Conservation (phyloP, 345 rosid species). For the Passiflora organensis region DNA sequence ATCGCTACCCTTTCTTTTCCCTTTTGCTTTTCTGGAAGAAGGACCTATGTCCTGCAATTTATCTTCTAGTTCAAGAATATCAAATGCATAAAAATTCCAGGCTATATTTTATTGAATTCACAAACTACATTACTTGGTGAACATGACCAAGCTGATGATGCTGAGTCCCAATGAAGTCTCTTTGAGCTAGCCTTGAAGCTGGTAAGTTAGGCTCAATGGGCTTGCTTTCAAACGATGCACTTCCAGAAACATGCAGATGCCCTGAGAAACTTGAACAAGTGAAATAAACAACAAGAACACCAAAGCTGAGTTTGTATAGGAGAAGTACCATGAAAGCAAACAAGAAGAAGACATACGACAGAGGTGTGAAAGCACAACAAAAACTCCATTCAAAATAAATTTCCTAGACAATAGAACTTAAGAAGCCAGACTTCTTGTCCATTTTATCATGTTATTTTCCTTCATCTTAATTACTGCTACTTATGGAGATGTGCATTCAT, state of each 20-base stretch:
- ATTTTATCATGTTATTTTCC: no score
- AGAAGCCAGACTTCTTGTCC: no score
- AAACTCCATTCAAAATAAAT: background rate
- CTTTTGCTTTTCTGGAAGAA: conserved; percentile 60
- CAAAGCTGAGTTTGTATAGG: conserved; percentile 16
- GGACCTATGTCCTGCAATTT: conserved; percentile 57
- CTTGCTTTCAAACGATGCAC: conserved; percentile 44
- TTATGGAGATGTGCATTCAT: no score
- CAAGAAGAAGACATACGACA: background rate
- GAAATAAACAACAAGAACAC: conserved; percentile 54
- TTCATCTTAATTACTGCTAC: no score
- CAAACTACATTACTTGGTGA: conserved; percentile 38
- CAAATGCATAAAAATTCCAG: background rate
- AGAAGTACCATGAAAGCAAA: background rate
- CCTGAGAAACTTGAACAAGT: conserved; percentile 68
- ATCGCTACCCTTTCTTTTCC: conserved; percentile 58
- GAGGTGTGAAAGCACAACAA: background rate
- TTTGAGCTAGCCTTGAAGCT: conserved; percentile 33
- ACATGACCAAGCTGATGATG: conserved; percentile 33
- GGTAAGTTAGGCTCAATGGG: conserved; percentile 38
- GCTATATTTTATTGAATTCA: no score
- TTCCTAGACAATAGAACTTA: background rate
- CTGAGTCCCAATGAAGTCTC: conserved; percentile 34
- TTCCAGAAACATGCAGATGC: conserved; percentile 45
- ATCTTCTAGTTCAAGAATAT: conserved; percentile 16